Evolutionary conservation across 192 early-diverging fungal genomes (phyloP).

Genomic region (Physocladia obscura): DNA sequence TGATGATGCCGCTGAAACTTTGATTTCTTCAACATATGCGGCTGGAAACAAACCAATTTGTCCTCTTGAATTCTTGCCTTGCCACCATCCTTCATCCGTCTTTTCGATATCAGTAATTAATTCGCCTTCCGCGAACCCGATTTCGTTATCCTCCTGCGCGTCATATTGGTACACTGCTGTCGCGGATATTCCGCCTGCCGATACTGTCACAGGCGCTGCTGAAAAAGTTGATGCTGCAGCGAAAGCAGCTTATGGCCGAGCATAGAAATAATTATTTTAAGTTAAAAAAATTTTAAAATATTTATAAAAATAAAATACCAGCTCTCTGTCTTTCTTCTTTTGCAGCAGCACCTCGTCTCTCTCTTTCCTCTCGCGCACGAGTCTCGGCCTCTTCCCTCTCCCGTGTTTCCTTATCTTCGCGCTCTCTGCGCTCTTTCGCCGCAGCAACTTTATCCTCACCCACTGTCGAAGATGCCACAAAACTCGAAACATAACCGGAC

Average conservation of each 20-base stretch:
- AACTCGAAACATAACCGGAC: background rate
- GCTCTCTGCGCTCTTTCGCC: conserved; percentile 48
- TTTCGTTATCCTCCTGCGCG: conserved; percentile 82
- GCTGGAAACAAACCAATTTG: conserved; percentile 80
- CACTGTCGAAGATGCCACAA: background rate
- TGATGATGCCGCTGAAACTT: background rate
- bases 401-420: conserved; percentile 42
- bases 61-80: conserved; percentile 75
- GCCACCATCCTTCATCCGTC: conserved; percentile 92
- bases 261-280: too few relatives aligned
- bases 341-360: conserved; percentile 24
- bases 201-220: conserved; percentile 10
- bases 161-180: conserved; percentile 74
- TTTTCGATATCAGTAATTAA: conserved; percentile 74
- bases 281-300: conserved; percentile 3
- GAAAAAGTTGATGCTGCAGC: conserved; percentile 16
- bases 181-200: conserved; percentile 46
- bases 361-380: conserved; percentile 26
- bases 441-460: conserved; percentile 23
- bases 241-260: conserved; percentile 13
- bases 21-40: conserved; percentile 45
- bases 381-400: conserved; percentile 31
- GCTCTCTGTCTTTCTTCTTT: conserved; percentile 33
- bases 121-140: conserved; percentile 79
- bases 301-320: conserved; percentile 31